Evolutionary conservation across 192 early-diverging fungal species (phyloP).

Genomic region (Lobosporangium transversale): DNA sequence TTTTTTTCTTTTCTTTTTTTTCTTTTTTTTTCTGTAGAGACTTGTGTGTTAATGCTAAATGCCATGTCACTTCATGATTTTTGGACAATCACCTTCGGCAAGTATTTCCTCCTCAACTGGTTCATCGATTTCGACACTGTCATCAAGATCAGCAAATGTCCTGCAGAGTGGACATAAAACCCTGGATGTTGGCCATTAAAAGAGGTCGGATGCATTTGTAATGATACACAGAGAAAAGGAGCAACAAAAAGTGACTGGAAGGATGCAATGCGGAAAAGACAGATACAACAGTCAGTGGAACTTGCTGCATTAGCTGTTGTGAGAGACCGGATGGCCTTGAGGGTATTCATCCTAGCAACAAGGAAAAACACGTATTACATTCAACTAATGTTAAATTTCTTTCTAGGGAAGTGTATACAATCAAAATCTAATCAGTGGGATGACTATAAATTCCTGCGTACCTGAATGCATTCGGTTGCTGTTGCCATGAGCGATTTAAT

Average conservation of each 20-base stretch:
- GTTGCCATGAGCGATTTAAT: slow-evolving; percentile 75
- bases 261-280: slow-evolving; percentile 84
- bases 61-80: background rate
- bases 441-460: slow-evolving; percentile 9
- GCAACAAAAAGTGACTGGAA: slow-evolving; percentile 95
- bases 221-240: slow-evolving; percentile 95
- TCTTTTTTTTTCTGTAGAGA: background rate
- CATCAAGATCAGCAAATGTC: slow-evolving; percentile 91
- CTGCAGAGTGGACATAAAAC: slow-evolving; percentile 93
- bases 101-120: slow-evolving; percentile 44
- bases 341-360: slow-evolving; percentile 49
- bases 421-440: background rate
- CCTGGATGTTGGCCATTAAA: slow-evolving; percentile 68
- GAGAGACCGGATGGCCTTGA: slow-evolving; percentile 58
- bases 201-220: slow-evolving; percentile 92
- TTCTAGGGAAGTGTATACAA: background rate
- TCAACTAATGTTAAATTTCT: background rate
- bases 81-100: slow-evolving; percentile 42
- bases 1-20: background rate
- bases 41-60: background rate
- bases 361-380: background rate
- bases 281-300: slow-evolving; percentile 86
- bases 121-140: slow-evolving; percentile 52
- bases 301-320: slow-evolving; percentile 56
- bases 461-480: slow-evolving; percentile 70